Percentiles rank a stretch among this genome's conserved stretches.
phyloP scores from a whole-genome alignment of 306 rosid genomes.

The Medicago truncatula region DNA sequence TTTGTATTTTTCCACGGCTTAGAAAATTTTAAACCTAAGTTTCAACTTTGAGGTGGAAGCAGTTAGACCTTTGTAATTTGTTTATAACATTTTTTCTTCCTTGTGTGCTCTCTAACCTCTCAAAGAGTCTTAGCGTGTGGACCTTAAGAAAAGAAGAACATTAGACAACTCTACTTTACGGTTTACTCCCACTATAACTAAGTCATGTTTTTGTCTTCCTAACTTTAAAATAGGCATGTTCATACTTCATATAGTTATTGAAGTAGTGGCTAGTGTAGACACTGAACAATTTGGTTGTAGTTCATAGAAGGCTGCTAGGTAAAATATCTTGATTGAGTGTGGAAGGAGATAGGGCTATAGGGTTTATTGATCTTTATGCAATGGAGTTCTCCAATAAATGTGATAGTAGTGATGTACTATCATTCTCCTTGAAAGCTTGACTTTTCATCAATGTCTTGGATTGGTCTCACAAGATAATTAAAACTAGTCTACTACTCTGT shows the following conservation, averaged over 20 bases:
- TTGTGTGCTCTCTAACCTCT: constrained; percentile 37
- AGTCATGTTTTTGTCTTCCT: neutral
- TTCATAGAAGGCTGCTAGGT: constrained; percentile 13
- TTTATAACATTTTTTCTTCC: constrained; percentile 18
- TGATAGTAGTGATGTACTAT: neutral
- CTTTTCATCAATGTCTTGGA: constrained; percentile 6
- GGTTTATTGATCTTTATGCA: neutral
- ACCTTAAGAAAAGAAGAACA: constrained; percentile 54
- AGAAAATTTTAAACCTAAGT: constrained; percentile 36
- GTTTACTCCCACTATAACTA: constrained; percentile 47
- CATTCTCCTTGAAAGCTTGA: constrained; percentile 2
- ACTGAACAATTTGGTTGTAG: constrained; percentile 3
- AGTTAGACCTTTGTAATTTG: constrained; percentile 59
- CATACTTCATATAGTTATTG: constrained; percentile 38
- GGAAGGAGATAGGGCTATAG: neutral
- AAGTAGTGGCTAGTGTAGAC: constrained; percentile 7
- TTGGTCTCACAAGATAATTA: neutral
- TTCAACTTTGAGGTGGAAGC: constrained; percentile 75
- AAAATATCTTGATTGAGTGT: neutral
- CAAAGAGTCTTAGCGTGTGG: constrained; percentile 76
- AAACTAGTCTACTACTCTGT: neutral
- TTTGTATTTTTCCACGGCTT: constrained; percentile 40
- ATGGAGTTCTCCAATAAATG: neutral
- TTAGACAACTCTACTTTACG: constrained; percentile 46
- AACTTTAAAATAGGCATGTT: constrained; percentile 26